Evolutionary conservation across 768 basidiomycete genomes (phyloP).

Genomic region (Dioszegia aurantiaca): DNA sequence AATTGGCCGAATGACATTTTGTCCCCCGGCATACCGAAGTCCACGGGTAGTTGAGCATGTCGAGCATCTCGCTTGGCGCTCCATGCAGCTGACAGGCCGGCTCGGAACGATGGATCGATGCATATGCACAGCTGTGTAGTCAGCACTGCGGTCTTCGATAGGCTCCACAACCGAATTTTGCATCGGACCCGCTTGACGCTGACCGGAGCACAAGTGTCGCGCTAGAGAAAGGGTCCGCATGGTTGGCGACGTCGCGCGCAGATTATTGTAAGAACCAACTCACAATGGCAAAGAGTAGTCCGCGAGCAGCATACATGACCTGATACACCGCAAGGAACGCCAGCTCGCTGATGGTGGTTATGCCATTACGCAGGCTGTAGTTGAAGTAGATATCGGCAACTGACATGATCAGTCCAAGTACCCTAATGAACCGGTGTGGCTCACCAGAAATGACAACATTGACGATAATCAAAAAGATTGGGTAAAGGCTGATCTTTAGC

Average conservation of each 20-base stretch:
- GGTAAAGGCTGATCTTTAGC: slow-evolving; percentile 29
- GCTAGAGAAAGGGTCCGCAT: too few species aligned
- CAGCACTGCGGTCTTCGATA: too few species aligned
- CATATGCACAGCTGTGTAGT: slow-evolving; percentile 22
- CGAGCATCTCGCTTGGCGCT: not conserved
- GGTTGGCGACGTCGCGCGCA: too few species aligned
- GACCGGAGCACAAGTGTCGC: too few species aligned
- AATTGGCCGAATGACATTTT: slow-evolving; percentile 12
- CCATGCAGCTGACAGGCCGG: slow-evolving; percentile 1
- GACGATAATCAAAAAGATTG: slow-evolving; percentile 26
- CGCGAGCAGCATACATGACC: slow-evolving; percentile 32
- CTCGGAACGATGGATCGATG: slow-evolving; percentile 28
- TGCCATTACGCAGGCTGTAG: slow-evolving; percentile 14
- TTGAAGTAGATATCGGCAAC: slow-evolving; percentile 30
- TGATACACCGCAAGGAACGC: slow-evolving; percentile 26
- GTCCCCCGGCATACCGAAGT: not conserved
- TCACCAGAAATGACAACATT: slow-evolving; percentile 27
- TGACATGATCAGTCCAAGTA: slow-evolving; percentile 6
- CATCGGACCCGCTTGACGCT: too few species aligned
- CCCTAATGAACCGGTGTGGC: not conserved
- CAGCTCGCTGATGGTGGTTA: slow-evolving; percentile 1
- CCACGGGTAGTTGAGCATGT: not conserved
- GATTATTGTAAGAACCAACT: too few species aligned
- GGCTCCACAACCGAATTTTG: too few species aligned
- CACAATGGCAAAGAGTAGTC: slow-evolving; percentile 27